Percentiles rank a stretch among this genome's conserved stretches.
phyloP scores from a whole-genome alignment of 2,329 filamentous ascomycete genomes.

The Botrytis galanthina region DNA sequence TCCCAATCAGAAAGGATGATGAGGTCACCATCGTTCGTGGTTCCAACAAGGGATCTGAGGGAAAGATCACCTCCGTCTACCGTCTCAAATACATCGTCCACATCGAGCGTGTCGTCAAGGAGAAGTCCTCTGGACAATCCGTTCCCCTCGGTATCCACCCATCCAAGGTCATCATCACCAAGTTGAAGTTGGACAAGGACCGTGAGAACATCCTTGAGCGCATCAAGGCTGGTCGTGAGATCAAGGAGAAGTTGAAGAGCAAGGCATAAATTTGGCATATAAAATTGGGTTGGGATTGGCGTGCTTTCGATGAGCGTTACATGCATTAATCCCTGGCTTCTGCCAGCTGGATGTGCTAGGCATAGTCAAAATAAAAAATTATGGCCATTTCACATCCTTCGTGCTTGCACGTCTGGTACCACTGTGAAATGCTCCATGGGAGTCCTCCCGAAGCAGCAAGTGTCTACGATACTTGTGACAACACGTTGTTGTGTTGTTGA shows the following conservation, averaged over 20 bases:
- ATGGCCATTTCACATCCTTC: slow-evolving; percentile 69
- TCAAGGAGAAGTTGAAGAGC: slow-evolving; percentile 57
- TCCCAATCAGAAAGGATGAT: slow-evolving; percentile 97
- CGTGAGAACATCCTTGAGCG: slow-evolving; percentile 84
- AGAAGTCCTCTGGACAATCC: slow-evolving; percentile 96
- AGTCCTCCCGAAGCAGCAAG: slow-evolving; percentile 61
- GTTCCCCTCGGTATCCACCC: slow-evolving; percentile 93
- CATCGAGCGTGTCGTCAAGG: slow-evolving; percentile 92
- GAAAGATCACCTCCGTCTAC: slow-evolving; percentile 97
- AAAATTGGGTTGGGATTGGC: slow-evolving; percentile 23
- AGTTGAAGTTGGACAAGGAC: slow-evolving; percentile 98
- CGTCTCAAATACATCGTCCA: slow-evolving; percentile 97
- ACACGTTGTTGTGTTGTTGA: slow-evolving; percentile 25
- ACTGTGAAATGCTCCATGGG: slow-evolving; percentile 73
- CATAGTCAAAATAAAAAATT: slow-evolving; percentile 40
- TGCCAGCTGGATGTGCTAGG: slow-evolving; percentile 28
- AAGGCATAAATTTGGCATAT: slow-evolving; percentile 33
- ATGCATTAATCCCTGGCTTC: slow-evolving; percentile 23
- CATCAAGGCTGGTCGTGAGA: slow-evolving; percentile 77
- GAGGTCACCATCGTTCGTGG: slow-evolving; percentile 92
- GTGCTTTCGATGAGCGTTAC: slow-evolving; percentile 28
- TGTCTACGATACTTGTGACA: slow-evolving; percentile 22
- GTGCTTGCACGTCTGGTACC: slow-evolving; percentile 42
- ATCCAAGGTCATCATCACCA: slow-evolving; percentile 97
- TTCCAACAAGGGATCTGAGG: slow-evolving; percentile 94